Evolutionary conservation across 768 basidiomycete genomes (phyloP), one percentile per base, ranked within the genome.

Genomic region (Lepiota brunneoincarnata): DNA sequence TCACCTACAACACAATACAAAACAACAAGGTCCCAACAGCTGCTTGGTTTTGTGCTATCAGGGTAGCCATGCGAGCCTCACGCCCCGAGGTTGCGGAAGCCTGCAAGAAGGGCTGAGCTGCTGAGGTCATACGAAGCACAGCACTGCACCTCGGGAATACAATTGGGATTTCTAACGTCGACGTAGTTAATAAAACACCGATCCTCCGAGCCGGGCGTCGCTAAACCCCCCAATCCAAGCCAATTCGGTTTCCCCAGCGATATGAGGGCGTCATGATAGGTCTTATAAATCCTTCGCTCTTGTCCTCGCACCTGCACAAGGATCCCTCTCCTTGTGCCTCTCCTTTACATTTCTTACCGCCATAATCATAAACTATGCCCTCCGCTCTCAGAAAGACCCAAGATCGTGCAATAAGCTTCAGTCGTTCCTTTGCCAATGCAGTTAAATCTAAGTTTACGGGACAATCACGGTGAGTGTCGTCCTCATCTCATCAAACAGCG

Each of bases 401-500:
- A 61, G 77, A 72, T 57, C 72, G 72, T 58, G 77, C 76, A 60
- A 59, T 76, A 61, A 72, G 70, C 49, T 67, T 82, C 59, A 77
- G 76, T 54, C 77, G 72, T 50, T 82, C 82, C 37, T 74, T 84
- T 59, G 72, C 74, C 45, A 77, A 68, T 59, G 70, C 72, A 28
- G 63, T 84, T 35, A 77, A 72, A 62, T 73, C 74, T 50, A 68
- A 58, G 54, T 49, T 60, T 20, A 47, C 28, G 21, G 52, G 52
- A 4, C 42, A 23, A 23, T 47, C 45, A n/a, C 53, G 53, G 53
- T 54, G 28, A 54, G 53, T 37, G 14, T 31, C n/a, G 21, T 17
- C 18, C 9, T 23, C n/a, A 15, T 9, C 21, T 39, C 6, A 15
- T 12, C n/a, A 18, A 36, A 12, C 20, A 20, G 9, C 2, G 31